Evolutionary conservation across 2,329 filamentous ascomycete species (phyloP).

Genomic region (Clonostachys chloroleuca): DNA sequence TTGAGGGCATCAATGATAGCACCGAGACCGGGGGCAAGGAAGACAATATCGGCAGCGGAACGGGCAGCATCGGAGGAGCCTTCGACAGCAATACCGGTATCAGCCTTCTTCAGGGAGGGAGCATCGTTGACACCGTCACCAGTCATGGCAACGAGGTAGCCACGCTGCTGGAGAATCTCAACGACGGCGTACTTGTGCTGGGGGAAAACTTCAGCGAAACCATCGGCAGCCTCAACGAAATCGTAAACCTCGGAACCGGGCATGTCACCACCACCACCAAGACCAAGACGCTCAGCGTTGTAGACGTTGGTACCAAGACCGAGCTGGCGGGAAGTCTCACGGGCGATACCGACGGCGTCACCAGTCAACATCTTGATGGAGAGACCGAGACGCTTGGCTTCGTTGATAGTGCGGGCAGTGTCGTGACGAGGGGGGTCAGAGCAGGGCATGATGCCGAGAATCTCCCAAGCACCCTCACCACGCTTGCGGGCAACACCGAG

Average conservation of each 20-base stretch:
- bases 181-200: constrained; percentile 96
- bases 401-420: constrained; percentile 84
- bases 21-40: constrained; percentile 85
- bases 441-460: constrained; percentile 93
- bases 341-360: constrained; percentile 88
- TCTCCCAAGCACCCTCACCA: constrained; percentile 78
- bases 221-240: constrained; percentile 92
- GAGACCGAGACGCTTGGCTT: constrained; percentile 82
- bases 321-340: constrained; percentile 86
- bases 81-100: constrained; percentile 93
- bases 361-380: constrained; percentile 96
- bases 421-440: constrained; percentile 88
- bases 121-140: constrained; percentile 95
- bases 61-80: constrained; percentile 87
- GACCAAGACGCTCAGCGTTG: constrained; percentile 87
- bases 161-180: constrained; percentile 89
- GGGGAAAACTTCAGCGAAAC: constrained; percentile 91
- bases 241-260: constrained; percentile 91
- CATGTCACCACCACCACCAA: constrained; percentile 88
- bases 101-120: constrained; percentile 89
- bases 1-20: constrained; percentile 91
- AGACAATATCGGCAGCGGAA: constrained; percentile 89
- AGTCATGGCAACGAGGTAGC: constrained; percentile 93
- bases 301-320: constrained; percentile 91
- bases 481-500: constrained; percentile 91